Conservation (phyloP, 306 rosid genomes). For the Cicer chorassanicum region DNA sequence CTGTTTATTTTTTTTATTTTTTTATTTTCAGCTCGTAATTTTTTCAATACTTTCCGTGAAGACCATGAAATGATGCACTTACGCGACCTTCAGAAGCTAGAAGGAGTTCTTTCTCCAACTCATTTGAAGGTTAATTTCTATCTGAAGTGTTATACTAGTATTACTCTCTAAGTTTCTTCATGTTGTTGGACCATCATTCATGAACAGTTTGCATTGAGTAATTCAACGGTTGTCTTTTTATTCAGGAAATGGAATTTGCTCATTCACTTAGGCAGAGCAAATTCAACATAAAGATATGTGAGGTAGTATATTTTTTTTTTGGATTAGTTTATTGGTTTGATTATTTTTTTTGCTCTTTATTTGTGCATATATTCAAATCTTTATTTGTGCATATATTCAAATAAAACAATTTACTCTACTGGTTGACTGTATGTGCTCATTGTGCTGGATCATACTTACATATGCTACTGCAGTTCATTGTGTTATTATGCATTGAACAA, state of each 20-base stretch:
- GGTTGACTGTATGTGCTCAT: neutral
- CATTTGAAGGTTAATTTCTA: constrained; percentile 70
- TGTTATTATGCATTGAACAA: neutral
- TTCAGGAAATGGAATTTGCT: constrained; percentile 96
- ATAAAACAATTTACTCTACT: neutral
- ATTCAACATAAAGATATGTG: constrained; percentile 93
- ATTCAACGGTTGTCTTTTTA: constrained; percentile 37
- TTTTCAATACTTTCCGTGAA: constrained; percentile 82
- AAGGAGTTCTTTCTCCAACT: constrained; percentile 94
- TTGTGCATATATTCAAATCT: neutral
- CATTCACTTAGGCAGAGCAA: constrained; percentile 88
- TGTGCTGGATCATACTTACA: constrained; percentile 3
- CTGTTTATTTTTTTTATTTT: constrained; percentile 44
- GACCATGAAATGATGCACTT: constrained; percentile 91
- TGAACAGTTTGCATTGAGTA: constrained; percentile 20
- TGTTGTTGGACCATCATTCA: constrained; percentile 28
- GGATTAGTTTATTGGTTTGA: neutral
- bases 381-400: neutral
- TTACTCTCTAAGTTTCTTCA: constrained; percentile 5
- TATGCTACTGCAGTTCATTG: neutral
- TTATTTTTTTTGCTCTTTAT: neutral
- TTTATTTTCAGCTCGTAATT: constrained; percentile 69
- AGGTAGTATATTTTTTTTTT: constrained; percentile 59
- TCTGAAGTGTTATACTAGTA: neutral
- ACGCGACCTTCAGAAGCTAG: constrained; percentile 87